These are phyloP conservation scores for Musa beccarii DNA, from an alignment of 176 grass and related monocot species.

Conservation along the genomic window DNA sequence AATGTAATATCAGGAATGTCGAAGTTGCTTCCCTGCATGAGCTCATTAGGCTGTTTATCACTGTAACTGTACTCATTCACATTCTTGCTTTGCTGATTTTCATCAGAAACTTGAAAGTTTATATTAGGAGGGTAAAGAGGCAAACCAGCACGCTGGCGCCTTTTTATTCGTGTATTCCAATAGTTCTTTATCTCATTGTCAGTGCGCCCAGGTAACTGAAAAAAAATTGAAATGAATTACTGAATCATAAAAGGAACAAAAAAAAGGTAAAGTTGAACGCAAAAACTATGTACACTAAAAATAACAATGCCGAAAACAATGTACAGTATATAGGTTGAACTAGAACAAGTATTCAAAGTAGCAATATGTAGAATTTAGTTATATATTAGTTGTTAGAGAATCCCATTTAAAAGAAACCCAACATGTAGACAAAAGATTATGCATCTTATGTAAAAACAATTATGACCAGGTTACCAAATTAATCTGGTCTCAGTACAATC, in stretches of 20 bases:
- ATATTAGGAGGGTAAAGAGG: constrained; percentile 63
- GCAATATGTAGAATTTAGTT: too few species aligned
- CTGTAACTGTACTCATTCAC: constrained; percentile 31
- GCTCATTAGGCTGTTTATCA: constrained; percentile 41
- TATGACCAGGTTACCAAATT: too few species aligned
- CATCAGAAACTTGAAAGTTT: constrained; percentile 37
- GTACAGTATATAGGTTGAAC: background rate
- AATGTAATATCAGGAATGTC: constrained; percentile 50
- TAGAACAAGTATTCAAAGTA: background rate
- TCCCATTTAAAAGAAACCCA: too few species aligned
- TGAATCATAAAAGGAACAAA: constrained; percentile 3
- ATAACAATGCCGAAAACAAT: too few species aligned
- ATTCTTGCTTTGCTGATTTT: constrained; percentile 12
- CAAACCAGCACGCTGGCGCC: constrained; percentile 67
- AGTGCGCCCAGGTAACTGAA: constrained; percentile 90
- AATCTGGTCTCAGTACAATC: too few species aligned
- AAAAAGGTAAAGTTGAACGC: background rate
- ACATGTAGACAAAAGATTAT: too few species aligned
- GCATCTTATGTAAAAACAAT: too few species aligned
- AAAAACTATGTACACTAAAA: background rate
- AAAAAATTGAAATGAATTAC: constrained; percentile 17
- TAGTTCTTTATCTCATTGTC: constrained; percentile 99
- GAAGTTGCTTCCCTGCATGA: constrained; percentile 40
- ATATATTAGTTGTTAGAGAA: too few species aligned
- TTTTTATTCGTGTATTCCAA: constrained; percentile 96